Evolutionary conservation across 306 rosid genomes (phyloP).

Genomic region (Hippophae tibetana): DNA sequence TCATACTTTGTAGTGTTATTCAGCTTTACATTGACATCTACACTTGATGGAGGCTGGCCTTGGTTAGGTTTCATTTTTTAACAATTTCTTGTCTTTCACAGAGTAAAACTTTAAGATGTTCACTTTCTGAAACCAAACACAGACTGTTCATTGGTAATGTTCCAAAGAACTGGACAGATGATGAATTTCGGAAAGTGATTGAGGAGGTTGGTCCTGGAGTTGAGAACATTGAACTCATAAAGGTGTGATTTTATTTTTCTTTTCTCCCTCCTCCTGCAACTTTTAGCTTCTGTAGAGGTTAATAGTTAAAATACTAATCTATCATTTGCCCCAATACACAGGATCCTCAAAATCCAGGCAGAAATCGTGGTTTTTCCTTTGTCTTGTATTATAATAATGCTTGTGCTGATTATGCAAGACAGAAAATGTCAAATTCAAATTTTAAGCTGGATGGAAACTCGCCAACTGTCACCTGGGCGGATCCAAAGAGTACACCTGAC

Average conservation of each 20-base stretch:
- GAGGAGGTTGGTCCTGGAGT: slow-evolving; percentile 56
- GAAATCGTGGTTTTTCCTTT: slow-evolving; percentile 56
- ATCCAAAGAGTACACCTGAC: slow-evolving; percentile 48
- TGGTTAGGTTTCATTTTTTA: not conserved
- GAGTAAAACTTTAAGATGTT: slow-evolving; percentile 55
- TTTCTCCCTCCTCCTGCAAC: not conserved
- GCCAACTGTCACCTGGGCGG: slow-evolving; percentile 73
- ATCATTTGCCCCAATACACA: slow-evolving; percentile 5
- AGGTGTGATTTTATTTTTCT: slow-evolving; percentile 27
- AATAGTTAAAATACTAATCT: too few species aligned
- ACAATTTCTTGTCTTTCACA: slow-evolving; percentile 14
- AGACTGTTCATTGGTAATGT: slow-evolving; percentile 60
- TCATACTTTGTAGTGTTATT: too few species aligned
- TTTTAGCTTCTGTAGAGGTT: too few species aligned
- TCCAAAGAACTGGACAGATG: slow-evolving; percentile 56
- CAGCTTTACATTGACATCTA: too few species aligned
- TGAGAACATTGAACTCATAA: slow-evolving; percentile 44
- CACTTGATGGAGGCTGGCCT: too few species aligned
- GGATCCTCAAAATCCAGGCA: slow-evolving; percentile 44
- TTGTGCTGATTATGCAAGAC: slow-evolving; percentile 60
- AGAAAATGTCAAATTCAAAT: slow-evolving; percentile 57
- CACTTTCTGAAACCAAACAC: slow-evolving; percentile 54
- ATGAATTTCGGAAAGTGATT: slow-evolving; percentile 45
- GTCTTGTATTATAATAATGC: slow-evolving; percentile 56
- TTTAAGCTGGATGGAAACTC: slow-evolving; percentile 50